A percentile compares a stretch with the other conserved stretches of the same genome.
These are phyloP conservation scores for Aureobasidium sp. DNA, from an alignment of 2,329 filamentous ascomycete species.

Conservation along the genomic window DNA sequence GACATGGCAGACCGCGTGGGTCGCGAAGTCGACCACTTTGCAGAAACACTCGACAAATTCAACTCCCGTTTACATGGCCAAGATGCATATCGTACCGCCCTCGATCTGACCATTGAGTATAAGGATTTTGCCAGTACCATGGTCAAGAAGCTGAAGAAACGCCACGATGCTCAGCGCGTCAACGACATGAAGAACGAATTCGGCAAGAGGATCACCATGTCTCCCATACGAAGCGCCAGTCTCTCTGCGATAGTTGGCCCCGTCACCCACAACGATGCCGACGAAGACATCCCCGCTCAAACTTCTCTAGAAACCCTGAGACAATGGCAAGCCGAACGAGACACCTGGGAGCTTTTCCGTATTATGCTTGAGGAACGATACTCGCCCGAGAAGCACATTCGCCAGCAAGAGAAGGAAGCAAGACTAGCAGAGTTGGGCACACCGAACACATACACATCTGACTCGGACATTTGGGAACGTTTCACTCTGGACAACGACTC, in stretches of 20 bases:
- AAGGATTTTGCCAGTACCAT: slow-evolving; percentile 44
- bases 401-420: slow-evolving; percentile 25
- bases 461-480: slow-evolving; percentile 58
- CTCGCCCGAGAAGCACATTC: slow-evolving; percentile 31
- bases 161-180: slow-evolving; percentile 30
- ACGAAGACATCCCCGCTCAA: slow-evolving; percentile 4
- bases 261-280: slow-evolving; percentile 8
- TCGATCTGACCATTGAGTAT: slow-evolving; percentile 48
- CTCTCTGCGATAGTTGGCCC: neutral
- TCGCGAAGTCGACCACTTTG: slow-evolving; percentile 79
- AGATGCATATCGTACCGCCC: slow-evolving; percentile 50
- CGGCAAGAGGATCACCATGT: slow-evolving; percentile 4
- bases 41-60: slow-evolving; percentile 72
- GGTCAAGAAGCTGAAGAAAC: slow-evolving; percentile 36
- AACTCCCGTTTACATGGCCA: slow-evolving; percentile 42
- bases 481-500: slow-evolving; percentile 66
- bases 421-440: slow-evolving; percentile 25
- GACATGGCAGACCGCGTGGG: slow-evolving; percentile 61
- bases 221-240: neutral
- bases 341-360: slow-evolving; percentile 82
- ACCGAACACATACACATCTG: slow-evolving; percentile 45
- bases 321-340: slow-evolving; percentile 71
- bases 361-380: slow-evolving; percentile 62
- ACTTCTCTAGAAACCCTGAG: slow-evolving; percentile 47
- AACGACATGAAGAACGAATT: slow-evolving; percentile 23